Base-by-base conservation (phyloP, 2,329 filamentous ascomycete species). In the Fusarium subglutinans region DNA sequence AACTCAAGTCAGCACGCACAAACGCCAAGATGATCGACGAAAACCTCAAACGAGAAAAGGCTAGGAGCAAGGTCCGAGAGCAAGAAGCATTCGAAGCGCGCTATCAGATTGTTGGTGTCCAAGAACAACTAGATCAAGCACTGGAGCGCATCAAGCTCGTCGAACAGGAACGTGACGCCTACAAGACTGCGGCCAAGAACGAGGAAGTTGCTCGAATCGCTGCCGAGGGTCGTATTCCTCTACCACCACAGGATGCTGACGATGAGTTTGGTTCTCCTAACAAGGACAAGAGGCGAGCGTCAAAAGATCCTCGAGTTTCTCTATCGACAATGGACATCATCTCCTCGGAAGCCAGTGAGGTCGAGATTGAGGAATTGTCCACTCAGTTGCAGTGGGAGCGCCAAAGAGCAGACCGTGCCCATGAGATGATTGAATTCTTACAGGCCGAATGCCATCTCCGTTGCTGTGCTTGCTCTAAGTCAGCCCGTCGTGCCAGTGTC, bases 381-480 rank as follows among this genome's bases (percentile, higher is more conserved):
- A 83, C 83, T 11, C 82, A 88, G 61, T 84, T 88, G 78, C 83
- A 87, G 64, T 90, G 88, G 87, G 89, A 89, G 81, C 84, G 88
- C 83, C 88, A 89, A 78, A 86, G 91, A 62, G 91, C 92, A 15
- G 87, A 92, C 70, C 88, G 92, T 13, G 92, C 93, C 0, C 86
- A 92, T 72, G 93, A 94, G 69, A 89, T 93, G 78, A 86, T 94
- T 54, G 92, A 95, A 38, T 95, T 94, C 81, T 85, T 95, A 79
- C 90, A 93, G 78, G 88, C 92, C 62, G 93, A 96, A 80, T 94
- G 92, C 80, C 87, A 90, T 56, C 87, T 95, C 73, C 87, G 88
- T 53, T 90, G 88, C 81, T 94, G 92, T 83, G 84, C 88, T 3
- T 92, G 91, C 79, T 87, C 84, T 68, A 87, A 84, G 64, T 74